These are phyloP conservation scores for Cercophora samala DNA, from an alignment of 495 filamentous ascomycete genomes.

Conservation along the genomic window DNA sequence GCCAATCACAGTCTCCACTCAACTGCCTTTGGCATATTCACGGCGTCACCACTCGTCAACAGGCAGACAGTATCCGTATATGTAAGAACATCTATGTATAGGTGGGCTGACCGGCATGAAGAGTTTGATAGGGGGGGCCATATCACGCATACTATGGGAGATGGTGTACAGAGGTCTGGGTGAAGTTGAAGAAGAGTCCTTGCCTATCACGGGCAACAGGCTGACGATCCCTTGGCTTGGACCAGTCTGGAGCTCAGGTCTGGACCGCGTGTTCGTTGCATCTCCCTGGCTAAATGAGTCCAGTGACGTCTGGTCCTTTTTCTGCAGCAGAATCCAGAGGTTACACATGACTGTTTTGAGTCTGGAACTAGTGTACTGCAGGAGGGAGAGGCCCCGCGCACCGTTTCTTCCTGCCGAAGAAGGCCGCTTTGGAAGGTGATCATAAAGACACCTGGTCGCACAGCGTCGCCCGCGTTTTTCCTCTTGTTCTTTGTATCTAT, in stretches of 20 bases:
- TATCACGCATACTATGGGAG: background rate
- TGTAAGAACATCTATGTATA: background rate
- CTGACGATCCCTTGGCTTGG: constrained; percentile 4
- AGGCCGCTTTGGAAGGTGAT: background rate
- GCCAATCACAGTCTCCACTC: background rate
- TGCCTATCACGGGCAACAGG: background rate
- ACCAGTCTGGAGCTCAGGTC: constrained; percentile 8
- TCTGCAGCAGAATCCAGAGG: background rate
- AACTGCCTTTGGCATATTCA: background rate
- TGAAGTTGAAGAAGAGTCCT: background rate
- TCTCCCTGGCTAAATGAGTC: constrained; percentile 8
- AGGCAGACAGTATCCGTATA: no score
- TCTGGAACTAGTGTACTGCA: background rate
- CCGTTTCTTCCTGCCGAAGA: constrained; percentile 4
- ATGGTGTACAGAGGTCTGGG: background rate
- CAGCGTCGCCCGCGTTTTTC: background rate
- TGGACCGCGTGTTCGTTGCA: background rate
- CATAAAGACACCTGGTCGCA: constrained; percentile 7
- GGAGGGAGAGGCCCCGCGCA: background rate
- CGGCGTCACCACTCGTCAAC: background rate
- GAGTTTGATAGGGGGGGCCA: background rate
- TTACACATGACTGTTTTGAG: background rate
- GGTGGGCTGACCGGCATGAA: constrained; percentile 2
- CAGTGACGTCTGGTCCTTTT: constrained; percentile 3
- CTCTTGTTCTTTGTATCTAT: background rate